Evolutionary conservation across 768 basidiomycete species (phyloP), one percentile per base, ranked within the genome.

Genomic region (Mrakia blollopis): DNA sequence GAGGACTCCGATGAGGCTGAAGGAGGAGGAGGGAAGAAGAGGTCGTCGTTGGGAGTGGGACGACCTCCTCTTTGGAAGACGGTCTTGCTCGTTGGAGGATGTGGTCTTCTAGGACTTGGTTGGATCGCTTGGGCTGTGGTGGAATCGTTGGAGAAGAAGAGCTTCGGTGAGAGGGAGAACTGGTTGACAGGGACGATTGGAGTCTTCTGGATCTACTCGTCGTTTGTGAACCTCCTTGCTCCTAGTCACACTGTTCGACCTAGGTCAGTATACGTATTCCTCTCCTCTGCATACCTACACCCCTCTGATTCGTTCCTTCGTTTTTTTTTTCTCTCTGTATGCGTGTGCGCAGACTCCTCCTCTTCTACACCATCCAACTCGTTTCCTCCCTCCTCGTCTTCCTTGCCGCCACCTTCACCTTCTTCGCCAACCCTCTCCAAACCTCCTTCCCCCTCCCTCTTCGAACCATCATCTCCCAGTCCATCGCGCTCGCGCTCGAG

Each of bases 11-110:
- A 57, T 50, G 47, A 2, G 47, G 47, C 47, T 50, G 47, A 50
- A 50, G 47, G 47, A 50, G 44, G 44, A 9, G 8, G 44, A 54
- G 57, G 57, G 10, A n/a, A n/a, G 57, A 57, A n/a, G 37, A 41
- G 28, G 62, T 39, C 28, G 16, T 37, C 37, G 37, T 13, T 18
- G n/a, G n/a, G n/a, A n/a, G n/a, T n/a, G n/a, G n/a, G n/a, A n/a
- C n/a, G n/a, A 11, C 61, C 62, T 6, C 30, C 73, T 13, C 25
- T 60, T 44, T 75, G 74, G 74, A 75, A 75, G 74, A 47, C 44
- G 44, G 37, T 54, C 62, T 25, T 75, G 14, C 74, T 75, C n/a
- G 74, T 57, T 7, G 47, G 57, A n/a, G 23, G 7, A 7, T 4
- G 23, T 57, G 57, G 57, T 3, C 5, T 57, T 28, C 57, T 3